Conservation (phyloP, 1,284 basidiomycete genomes). For the Phylloboletellus chloephorus region DNA sequence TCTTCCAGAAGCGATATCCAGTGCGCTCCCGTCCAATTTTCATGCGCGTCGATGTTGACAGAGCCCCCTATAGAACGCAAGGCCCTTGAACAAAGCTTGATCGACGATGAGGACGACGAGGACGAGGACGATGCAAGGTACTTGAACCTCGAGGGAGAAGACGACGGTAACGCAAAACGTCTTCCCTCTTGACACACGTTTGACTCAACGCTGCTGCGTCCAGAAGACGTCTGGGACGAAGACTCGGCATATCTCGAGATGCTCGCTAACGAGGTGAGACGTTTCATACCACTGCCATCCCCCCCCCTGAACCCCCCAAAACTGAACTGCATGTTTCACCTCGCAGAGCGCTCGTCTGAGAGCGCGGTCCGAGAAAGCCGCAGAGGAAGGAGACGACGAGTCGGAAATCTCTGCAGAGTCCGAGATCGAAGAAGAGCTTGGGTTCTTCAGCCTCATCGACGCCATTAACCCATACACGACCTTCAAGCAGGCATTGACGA, state of each 20-base stretch:
- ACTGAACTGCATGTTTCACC: neutral
- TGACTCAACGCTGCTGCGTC: slow-evolving; percentile 9
- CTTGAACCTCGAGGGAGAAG: slow-evolving; percentile 60
- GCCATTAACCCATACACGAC: slow-evolving; percentile 63
- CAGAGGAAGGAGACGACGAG: slow-evolving; percentile 37
- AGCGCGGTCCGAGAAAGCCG: slow-evolving; percentile 47
- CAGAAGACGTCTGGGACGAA: slow-evolving; percentile 80
- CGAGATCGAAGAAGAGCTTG: slow-evolving; percentile 72
- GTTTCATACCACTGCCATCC: slow-evolving; percentile 4
- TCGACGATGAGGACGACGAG: slow-evolving; percentile 58
- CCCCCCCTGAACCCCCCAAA: too few species aligned
- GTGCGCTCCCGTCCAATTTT: slow-evolving; percentile 45
- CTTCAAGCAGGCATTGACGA: slow-evolving; percentile 70
- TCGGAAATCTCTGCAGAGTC: slow-evolving; percentile 48
- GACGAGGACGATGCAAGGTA: slow-evolving; percentile 52
- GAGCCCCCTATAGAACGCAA: slow-evolving; percentile 49
- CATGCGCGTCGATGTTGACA: slow-evolving; percentile 4
- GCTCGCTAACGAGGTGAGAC: slow-evolving; percentile 68
- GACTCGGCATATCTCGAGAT: slow-evolving; percentile 79
- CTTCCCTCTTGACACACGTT: slow-evolving; percentile 3
- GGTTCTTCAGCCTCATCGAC: slow-evolving; percentile 75
- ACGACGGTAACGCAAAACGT: slow-evolving; percentile 49
- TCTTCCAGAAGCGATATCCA: slow-evolving; percentile 66
- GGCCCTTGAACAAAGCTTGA: slow-evolving; percentile 52
- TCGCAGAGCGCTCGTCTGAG: slow-evolving; percentile 63